Conservation (phyloP, 352 stramenopile genomes). For the Halophytophthora polymorphica region DNA sequence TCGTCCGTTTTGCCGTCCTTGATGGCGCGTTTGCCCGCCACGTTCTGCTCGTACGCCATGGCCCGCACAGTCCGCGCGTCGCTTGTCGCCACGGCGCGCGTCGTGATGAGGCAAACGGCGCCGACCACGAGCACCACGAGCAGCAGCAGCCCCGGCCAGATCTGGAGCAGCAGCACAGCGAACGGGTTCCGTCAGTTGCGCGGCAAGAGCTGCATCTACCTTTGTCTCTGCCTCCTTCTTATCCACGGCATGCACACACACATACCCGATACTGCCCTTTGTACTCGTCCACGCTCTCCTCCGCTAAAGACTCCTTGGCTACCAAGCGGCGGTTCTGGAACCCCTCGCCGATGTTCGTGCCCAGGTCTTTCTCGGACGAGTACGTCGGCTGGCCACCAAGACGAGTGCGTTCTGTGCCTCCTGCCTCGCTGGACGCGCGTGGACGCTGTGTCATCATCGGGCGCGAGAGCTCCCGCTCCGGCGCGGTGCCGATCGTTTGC, state of each 20-base stretch:
- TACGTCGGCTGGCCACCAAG: slow-evolving; percentile 6
- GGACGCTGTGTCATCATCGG: too few species aligned
- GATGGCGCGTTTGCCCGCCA: slow-evolving; percentile 36
- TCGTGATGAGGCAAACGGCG: slow-evolving; percentile 30
- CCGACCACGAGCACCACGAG: slow-evolving; percentile 36
- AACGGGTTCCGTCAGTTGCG: slow-evolving; percentile 10
- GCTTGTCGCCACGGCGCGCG: slow-evolving; percentile 28
- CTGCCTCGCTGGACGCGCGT: too few species aligned
- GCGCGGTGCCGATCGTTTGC: too few species aligned
- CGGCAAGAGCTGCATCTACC: not conserved
- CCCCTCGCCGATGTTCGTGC: slow-evolving; percentile 10
- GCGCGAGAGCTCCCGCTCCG: too few species aligned
- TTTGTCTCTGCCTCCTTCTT: slow-evolving; percentile 5
- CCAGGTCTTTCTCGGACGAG: slow-evolving; percentile 27
- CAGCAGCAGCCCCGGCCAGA: slow-evolving; percentile 60
- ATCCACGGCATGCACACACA: not conserved
- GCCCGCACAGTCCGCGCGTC: slow-evolving; percentile 18
- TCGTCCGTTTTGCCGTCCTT: slow-evolving; percentile 40
- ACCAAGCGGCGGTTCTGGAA: slow-evolving; percentile 24
- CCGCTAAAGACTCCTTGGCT: slow-evolving; percentile 27
- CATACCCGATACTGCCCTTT: slow-evolving; percentile 42
- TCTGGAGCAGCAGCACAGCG: slow-evolving; percentile 24
- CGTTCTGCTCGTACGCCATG: slow-evolving; percentile 33
- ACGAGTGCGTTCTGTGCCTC: too few species aligned
- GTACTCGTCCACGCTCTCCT: slow-evolving; percentile 30